phyloP scores from a whole-genome alignment of 176 grass and related monocot species.

The Carex cristatella region DNA sequence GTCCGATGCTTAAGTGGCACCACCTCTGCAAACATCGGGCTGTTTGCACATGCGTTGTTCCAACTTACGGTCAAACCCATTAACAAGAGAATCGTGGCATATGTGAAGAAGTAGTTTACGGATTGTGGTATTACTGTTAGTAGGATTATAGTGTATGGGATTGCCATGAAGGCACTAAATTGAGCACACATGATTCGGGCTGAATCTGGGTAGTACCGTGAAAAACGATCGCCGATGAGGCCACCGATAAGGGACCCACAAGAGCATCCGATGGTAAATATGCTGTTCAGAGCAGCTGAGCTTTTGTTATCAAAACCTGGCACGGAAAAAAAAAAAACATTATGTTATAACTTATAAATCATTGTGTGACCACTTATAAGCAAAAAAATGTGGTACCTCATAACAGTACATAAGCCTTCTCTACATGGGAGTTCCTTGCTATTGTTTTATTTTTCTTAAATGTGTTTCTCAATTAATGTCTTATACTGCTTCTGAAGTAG shows the following conservation, averaged over 20 bases:
- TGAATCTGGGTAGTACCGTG: slow-evolving; percentile 46
- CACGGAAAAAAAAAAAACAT: not conserved
- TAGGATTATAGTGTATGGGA: slow-evolving; percentile 74
- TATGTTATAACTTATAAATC: not conserved
- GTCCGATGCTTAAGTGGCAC: slow-evolving; percentile 76
- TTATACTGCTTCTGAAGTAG: not conserved
- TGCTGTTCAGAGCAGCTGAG: slow-evolving; percentile 65
- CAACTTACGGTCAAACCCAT: slow-evolving; percentile 88
- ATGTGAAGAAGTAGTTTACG: slow-evolving; percentile 43
- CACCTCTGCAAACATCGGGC: slow-evolving; percentile 86
- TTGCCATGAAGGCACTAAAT: slow-evolving; percentile 90
- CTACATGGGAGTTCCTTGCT: not conserved
- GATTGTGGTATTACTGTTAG: slow-evolving; percentile 70
- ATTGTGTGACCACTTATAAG: not conserved
- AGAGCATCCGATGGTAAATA: slow-evolving; percentile 79
- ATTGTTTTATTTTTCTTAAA: not conserved
- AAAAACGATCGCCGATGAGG: slow-evolving; percentile 55
- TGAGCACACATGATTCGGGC: slow-evolving; percentile 83
- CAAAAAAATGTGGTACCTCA: not conserved
- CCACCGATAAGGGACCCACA: slow-evolving; percentile 67
- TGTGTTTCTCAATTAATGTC: not conserved
- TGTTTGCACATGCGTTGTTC: slow-evolving; percentile 66
- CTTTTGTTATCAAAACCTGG: slow-evolving; percentile 75
- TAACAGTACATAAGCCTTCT: not conserved
- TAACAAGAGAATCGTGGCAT: slow-evolving; percentile 50